Evolutionary conservation across 345 rosid genomes (phyloP), one percentile per base, ranked within the genome.

Genomic region (Conringia planisiliqua): DNA sequence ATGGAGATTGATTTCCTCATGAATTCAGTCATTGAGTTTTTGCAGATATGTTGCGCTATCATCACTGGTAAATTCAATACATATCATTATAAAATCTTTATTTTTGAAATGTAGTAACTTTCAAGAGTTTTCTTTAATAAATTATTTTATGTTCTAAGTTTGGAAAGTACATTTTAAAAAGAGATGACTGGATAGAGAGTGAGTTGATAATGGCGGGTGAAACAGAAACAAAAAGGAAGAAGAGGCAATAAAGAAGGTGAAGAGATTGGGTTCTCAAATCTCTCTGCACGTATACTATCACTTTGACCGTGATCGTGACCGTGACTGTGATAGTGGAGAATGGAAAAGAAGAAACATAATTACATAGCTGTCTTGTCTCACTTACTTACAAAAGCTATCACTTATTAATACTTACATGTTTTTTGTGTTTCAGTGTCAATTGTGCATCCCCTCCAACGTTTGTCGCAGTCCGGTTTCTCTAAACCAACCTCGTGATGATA

Each of bases 341-440:
- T 26, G 36, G 51, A 55, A 22, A 22, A 64, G 55, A 16, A 75
- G n/a, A 75, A 13, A 58, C 50, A 60, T 9, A 24, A 26, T 52
- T 76, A 42, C 18, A 54, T 60, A 52, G 43, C 80, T 62, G 75
- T 76, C 80, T 70, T 76, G 71, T 76, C 75, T 62, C 48, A 76
- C 75, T 69, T 75, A 60, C 79, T 76, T 51, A 17, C 74, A 55
- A 62, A 50, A 62, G 63, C 62, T 68, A 40, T 51, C 36, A 68
- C 74, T 32, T 76, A 62, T 16, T 60, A 27, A 52, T 5, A 61
- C 70, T 54, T 62, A 6, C 57, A 61, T 60, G 65, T 44, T 76
- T 76, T 51, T 76, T 76, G 80, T 76, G 33, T 76, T 76, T 76
- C 80, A 69, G 80, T 62, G 75, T 70, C 65, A 62, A 54, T 44